Percentiles rank a stretch among this genome's conserved stretches.
Conservation (phyloP, 768 basidiomycete genomes). For the Crucibulum laeve region DNA sequence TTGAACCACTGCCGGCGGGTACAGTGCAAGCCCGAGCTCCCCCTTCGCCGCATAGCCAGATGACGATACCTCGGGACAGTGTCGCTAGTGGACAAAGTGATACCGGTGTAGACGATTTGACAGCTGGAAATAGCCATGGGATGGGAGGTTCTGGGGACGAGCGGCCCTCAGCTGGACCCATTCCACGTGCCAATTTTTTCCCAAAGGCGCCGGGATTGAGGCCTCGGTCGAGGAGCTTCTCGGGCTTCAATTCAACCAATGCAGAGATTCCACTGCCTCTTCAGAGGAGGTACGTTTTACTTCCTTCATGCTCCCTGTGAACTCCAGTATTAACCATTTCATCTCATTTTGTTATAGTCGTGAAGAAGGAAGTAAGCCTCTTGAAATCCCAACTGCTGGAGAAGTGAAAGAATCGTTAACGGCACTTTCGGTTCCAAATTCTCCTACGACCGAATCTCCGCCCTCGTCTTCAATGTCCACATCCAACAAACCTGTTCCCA, state of each 20-base stretch:
- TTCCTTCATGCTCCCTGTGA: no score
- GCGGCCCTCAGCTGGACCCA: constrained; percentile 14
- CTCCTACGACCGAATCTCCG: constrained; percentile 8
- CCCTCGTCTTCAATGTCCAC: constrained; percentile 8
- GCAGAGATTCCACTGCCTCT: constrained; percentile 24
- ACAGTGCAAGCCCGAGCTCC: no score
- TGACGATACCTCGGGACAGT: no score
- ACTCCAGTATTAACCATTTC: no score
- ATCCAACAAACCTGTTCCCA: constrained; percentile 12
- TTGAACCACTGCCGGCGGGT: constrained; percentile 38
- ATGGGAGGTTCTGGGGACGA: constrained; percentile 3
- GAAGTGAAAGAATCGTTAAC: constrained; percentile 19
- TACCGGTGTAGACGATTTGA: constrained; percentile 6
- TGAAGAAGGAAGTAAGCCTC: constrained; percentile 16
- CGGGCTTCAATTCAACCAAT: constrained; percentile 50
- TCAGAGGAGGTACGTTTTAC: constrained; percentile 21
- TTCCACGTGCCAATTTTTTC: constrained; percentile 63
- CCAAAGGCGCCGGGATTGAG: constrained; percentile 48
- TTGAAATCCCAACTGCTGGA: constrained; percentile 14
- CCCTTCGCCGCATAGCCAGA: no score
- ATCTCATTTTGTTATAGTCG: constrained; percentile 13
- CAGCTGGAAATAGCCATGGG: constrained; percentile 4
- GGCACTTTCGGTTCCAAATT: constrained; percentile 7
- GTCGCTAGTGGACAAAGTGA: constrained; percentile 1
- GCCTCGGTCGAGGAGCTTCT: constrained; percentile 76